phyloP scores from a whole-genome alignment of 805 yeast species.

The Cyberlindnera mycetangii region DNA sequence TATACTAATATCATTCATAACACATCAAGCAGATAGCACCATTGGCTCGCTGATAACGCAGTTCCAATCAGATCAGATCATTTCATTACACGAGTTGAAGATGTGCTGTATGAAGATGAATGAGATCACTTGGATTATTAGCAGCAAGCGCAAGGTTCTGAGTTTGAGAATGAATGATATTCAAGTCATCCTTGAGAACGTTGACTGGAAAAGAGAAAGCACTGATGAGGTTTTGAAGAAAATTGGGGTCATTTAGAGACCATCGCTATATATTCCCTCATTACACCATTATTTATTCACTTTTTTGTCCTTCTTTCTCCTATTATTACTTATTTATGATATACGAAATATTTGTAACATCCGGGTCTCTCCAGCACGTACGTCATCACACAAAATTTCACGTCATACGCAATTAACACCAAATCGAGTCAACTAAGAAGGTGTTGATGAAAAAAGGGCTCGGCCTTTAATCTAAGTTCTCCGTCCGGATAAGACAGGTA shows the following conservation, averaged over 20 bases:
- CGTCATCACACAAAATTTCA: too few species aligned
- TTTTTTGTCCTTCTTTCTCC: too few species aligned
- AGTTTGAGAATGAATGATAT: conserved; percentile 22
- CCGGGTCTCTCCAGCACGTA: too few species aligned
- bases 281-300: neutral
- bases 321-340: too few species aligned
- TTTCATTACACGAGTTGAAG: neutral
- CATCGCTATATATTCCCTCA: too few species aligned
- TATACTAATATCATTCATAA: conserved; percentile 7
- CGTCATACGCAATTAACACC: too few species aligned
- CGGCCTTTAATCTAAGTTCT: too few species aligned
- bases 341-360: too few species aligned
- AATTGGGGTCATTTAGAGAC: conserved; percentile 29
- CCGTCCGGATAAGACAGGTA: too few species aligned
- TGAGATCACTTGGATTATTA: conserved; percentile 3
- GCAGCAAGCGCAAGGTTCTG: conserved; percentile 7
- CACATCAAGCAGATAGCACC: too few species aligned
- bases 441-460: too few species aligned
- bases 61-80: conserved; percentile 1
- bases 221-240: conserved; percentile 34
- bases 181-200: conserved; percentile 29
- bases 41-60: conserved; percentile 6
- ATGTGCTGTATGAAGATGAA: conserved; percentile 12
- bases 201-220: conserved; percentile 33
- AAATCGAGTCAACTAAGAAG: too few species aligned